Base-by-base conservation (phyloP, 345 rosid species). In the Brassica juncea region DNA sequence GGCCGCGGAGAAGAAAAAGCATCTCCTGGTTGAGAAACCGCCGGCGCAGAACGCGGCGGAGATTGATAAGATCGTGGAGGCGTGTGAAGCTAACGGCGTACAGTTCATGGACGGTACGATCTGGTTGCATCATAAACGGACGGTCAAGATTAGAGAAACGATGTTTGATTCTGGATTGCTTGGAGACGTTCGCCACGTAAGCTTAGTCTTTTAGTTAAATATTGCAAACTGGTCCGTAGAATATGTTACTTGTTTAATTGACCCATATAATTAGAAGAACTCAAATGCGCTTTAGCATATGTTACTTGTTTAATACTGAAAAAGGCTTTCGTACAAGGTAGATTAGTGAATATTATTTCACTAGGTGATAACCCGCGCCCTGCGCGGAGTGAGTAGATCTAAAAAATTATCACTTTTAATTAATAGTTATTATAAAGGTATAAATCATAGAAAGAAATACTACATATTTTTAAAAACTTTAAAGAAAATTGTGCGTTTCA, bases 61-160 rank as follows among this genome's bases (percentile, higher is more conserved):
- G 86, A 69, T 92, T n/a, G 89, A 88, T 11, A 64, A 16, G 81
- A 83, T 90, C 7, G 71, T 86, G 79, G 88, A 80, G 72, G 92
- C 91, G 0, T 90, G 95, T 72, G 86, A 84, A 78, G 70, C 86
- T 21, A 88, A 86, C 68, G 89, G 90, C 28, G 89, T 89, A 0
- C 92, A 89, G 85, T 89, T 89, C 79, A 90, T 92, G 97, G 97
- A 92, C 71, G 89, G 92, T 15, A 74, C 90, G 47, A 82, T 88
- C 80, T 92, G 93, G 97, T 55, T 90, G 82, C 93, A 92, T 77
- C 91, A 89, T 72, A 90, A 91, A 6, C 82, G 95, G 74, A 89
- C 95, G 71, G 70, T 15, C 25, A 84, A 79, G 77, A 85, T 92
- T 75, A 72, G 77, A 84, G 88, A 88, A 63, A 44, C 72, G 58